Base-by-base conservation (phyloP, 768 basidiomycete species). In the Mycena leptocephala region DNA sequence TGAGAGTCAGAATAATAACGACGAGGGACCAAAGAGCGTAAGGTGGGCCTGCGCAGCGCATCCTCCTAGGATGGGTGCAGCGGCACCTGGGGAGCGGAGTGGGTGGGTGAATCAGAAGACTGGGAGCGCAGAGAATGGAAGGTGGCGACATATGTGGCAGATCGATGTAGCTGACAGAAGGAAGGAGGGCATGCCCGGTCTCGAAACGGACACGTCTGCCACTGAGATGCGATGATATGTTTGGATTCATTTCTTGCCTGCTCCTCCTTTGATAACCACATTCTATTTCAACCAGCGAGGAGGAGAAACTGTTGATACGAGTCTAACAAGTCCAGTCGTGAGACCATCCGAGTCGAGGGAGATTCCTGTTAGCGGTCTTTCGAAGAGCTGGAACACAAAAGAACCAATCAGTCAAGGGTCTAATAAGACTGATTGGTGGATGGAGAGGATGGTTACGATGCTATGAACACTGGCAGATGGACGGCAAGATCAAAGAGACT, bases 71-170 rank as follows among this genome's bases (percentile, higher is more conserved):
- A 75, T 48, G 39, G 3, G 55, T 24, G 69, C 69, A 28, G 63
- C 28, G 35, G 43, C 53, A 24, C 75, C 63, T 35, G 61, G 62
- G 64, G 28, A 20, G 74, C 14, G 53, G 30, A 9, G 33, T 39
- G 53, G 63, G 46, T 70, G 61, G 33, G 24, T 2, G 26, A 32
- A 32, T 22, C 10, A 37, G 35, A 51, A 46, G 20, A 58, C 30
- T 8, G 0, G 30, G 24, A 46, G 62, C n/a, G 30, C 22, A 8
- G 37, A 51, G 20, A 26, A 24, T 69, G 22, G 20, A 32, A 28
- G 39, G 74, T 58, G 56, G 69, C 63, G 58, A 61, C 22, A 32
- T 71, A 67, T 76, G 20, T 76, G 75, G 75, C 75, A 76, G 75
- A 66, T 76, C 13, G 62, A 67, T 48, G 55, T 28, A 30, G 14